Percentiles rank a stretch among this genome's conserved stretches.
These are phyloP conservation scores for Raddia guianensis DNA, from an alignment of 176 grass and related monocot species.

Conservation along the genomic window DNA sequence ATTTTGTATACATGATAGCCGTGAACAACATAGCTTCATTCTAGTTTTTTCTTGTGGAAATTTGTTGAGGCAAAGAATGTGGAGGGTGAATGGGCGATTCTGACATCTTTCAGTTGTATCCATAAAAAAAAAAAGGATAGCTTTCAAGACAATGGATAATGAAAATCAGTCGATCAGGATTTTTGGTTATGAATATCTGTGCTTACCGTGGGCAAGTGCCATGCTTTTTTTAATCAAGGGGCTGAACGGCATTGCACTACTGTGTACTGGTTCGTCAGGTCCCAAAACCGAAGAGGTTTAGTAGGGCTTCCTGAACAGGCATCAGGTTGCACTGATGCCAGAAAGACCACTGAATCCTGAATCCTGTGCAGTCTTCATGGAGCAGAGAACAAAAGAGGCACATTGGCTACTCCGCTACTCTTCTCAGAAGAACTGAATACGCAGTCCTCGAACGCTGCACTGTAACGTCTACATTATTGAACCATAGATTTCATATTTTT, in stretches of 20 bases:
- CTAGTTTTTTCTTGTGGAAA: conserved; percentile 4
- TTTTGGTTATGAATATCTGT: conserved; percentile 5
- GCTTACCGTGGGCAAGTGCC: neutral
- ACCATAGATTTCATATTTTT: too few relatives aligned
- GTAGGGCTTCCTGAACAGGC: neutral
- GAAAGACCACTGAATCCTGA: neutral
- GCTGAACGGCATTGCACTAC: neutral
- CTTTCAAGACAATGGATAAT: conserved; percentile 19
- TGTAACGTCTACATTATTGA: too few relatives aligned
- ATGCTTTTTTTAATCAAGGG: neutral
- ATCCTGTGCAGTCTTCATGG: neutral
- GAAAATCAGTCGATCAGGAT: conserved; percentile 25
- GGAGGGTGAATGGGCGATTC: conserved; percentile 29
- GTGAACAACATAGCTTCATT: conserved; percentile 39
- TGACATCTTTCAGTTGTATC: conserved; percentile 27
- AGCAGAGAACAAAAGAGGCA: neutral
- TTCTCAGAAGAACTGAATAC: too few relatives aligned
- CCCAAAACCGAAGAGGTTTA: neutral
- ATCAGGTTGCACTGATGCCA: neutral
- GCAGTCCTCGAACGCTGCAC: too few relatives aligned
- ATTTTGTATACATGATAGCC: conserved; percentile 48
- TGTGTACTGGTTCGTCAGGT: neutral
- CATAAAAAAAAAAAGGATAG: conserved; percentile 13
- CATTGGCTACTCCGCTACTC: neutral
- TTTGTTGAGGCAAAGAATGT: conserved; percentile 47